phyloP scores from a whole-genome alignment of 2,329 filamentous ascomycete species.

The Parasarocladium wereldwijsianum region DNA sequence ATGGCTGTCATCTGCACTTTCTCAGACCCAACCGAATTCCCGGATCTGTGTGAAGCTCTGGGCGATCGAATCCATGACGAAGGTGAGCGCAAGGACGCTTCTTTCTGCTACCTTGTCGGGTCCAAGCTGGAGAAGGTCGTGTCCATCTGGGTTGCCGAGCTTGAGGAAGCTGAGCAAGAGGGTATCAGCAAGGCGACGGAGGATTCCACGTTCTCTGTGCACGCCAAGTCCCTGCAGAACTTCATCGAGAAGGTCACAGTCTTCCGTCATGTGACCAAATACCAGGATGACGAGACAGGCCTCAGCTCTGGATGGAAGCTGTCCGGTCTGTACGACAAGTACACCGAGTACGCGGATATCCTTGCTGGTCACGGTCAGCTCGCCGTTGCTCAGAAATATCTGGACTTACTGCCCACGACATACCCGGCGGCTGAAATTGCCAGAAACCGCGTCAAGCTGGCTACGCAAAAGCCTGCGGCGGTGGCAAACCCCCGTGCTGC shows the following conservation, averaged over 20 bases:
- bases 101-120: conserved; percentile 90
- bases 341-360: conserved; percentile 93
- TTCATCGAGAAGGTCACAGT: conserved; percentile 98
- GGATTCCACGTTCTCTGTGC: conserved; percentile 80
- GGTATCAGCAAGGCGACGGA: conserved; percentile 53
- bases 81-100: conserved; percentile 73
- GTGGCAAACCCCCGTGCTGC: conserved; percentile 14
- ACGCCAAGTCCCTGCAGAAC: conserved; percentile 74
- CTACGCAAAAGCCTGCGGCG: conserved; percentile 41
- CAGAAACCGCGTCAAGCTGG: conserved; percentile 69
- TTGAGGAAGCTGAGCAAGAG: conserved; percentile 69
- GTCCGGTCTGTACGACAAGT: conserved; percentile 77
- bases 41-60: conserved; percentile 86
- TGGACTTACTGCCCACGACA: conserved; percentile 67
- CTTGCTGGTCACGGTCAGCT: conserved; percentile 82
- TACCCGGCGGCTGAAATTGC: conserved; percentile 83
- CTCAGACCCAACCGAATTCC: conserved; percentile 79
- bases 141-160: conserved; percentile 80
- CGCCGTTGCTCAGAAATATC: conserved; percentile 75
- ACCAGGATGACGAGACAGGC: conserved; percentile 61
- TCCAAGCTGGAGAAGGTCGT: conserved; percentile 97
- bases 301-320: conserved; percentile 79
- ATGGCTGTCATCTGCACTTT: conserved; percentile 96
- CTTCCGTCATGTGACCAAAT: conserved; percentile 88
- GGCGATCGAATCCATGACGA: conserved; percentile 78